Percentiles rank a stretch among this genome's conserved stretches.
These are phyloP conservation scores for Clitopilus passeckerianus DNA, from an alignment of 768 basidiomycete species.

Conservation along the genomic window DNA sequence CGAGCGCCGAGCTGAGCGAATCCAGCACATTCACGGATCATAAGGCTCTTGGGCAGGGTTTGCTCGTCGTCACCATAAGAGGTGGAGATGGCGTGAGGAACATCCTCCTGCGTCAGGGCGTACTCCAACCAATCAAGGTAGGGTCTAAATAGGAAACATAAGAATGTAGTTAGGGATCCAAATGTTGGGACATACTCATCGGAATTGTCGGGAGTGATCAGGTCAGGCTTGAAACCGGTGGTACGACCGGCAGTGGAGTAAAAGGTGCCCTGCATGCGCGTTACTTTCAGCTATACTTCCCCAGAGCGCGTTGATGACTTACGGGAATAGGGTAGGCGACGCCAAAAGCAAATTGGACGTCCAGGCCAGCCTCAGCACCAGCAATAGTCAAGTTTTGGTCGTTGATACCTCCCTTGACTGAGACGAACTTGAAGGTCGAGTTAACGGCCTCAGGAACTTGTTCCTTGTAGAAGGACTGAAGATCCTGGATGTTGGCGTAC, in stretches of 20 bases:
- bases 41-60: constrained; percentile 58
- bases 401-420: constrained; percentile 62
- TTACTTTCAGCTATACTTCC: background rate
- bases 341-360: constrained; percentile 65
- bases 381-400: constrained; percentile 46
- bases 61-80: constrained; percentile 75
- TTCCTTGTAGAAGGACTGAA: constrained; percentile 44
- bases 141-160: constrained; percentile 24
- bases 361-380: constrained; percentile 65
- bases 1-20: constrained; percentile 68
- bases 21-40: constrained; percentile 49
- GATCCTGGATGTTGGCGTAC: constrained; percentile 47
- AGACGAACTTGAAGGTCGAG: constrained; percentile 47
- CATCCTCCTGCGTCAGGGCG: constrained; percentile 36
- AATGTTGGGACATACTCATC: constrained; percentile 31
- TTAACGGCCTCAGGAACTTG: constrained; percentile 43
- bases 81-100: constrained; percentile 63
- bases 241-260: constrained; percentile 61
- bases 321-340: constrained; percentile 54
- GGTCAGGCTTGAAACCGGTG: constrained; percentile 48
- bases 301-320: background rate
- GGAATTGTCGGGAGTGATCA: constrained; percentile 27
- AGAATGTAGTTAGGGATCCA: constrained; percentile 12
- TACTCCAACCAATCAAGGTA: constrained; percentile 56
- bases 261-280: constrained; percentile 33